Evolutionary conservation across 2,329 filamentous ascomycete genomes (phyloP), one percentile per base, ranked within the genome.

Genomic region (Ceratocystis albifundus): DNA sequence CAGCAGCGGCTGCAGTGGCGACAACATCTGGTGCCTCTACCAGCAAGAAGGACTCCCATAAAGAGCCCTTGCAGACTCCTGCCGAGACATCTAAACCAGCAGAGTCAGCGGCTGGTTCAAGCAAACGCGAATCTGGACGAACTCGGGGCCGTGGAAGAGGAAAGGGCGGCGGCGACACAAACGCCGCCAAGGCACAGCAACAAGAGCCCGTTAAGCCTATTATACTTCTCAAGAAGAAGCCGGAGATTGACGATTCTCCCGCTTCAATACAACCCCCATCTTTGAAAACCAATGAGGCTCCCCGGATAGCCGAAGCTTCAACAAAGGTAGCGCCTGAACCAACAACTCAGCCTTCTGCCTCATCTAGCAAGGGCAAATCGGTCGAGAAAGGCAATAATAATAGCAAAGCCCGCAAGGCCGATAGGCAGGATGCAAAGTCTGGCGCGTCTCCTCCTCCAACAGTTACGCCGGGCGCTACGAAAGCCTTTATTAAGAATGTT

Each of bases 401-500:
- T 4, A 63, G n/a, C 44, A 48, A 63, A 46, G 65, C 77, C 70
- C 78, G 77, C 70, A 73, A 71, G 62, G 63, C 68, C 73, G 65
- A 67, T 70, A 70, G 72, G 69, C 57, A 46, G 63, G 46, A 69
- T 67, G 69, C 64, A 66, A 76, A 75, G 67, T 72, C 6, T 66
- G 72, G 32, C 32, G 45, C 30, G 3, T n/a, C 50, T 6, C 69
- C 69, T 36, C 69, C 70, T 62, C 68, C 72, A 25, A 69, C 70
- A 25, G 71, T 75, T 6, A 76, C 76, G 2, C 69, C 78, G 1
- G 80, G 82, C 8, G 81, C 81, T 6, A 84, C 82, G 17, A 87
- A 88, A 62, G 88, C 86, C 22, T 92, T 92, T 72, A 78, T 92
- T 68, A 92, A 92, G 74, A 88, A 91, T 71, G 88, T 87, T 64